phyloP scores from a whole-genome alignment of 2,329 filamentous ascomycete species.

The Akanthomyces dipterigenus region DNA sequence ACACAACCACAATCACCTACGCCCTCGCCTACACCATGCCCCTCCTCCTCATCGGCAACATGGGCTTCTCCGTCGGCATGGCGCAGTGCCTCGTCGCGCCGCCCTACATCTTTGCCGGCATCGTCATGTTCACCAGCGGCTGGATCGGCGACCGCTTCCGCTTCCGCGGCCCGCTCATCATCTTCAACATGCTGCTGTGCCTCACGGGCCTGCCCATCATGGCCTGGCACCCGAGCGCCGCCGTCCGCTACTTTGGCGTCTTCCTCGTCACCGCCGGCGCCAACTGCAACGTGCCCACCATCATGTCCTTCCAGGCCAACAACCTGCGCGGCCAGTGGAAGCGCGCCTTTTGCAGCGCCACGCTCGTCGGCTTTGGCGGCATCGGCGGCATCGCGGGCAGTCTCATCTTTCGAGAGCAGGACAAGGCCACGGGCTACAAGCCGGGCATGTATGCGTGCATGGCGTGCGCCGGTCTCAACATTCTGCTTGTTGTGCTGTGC shows the following conservation, averaged over 20 bases:
- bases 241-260: constrained; percentile 64
- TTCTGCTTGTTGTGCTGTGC: constrained; percentile 37
- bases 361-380: constrained; percentile 68
- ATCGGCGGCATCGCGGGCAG: constrained; percentile 72
- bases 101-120: constrained; percentile 58
- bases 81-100: constrained; percentile 68
- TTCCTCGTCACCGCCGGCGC: constrained; percentile 71
- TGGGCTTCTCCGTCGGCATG: constrained; percentile 57
- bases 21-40: constrained; percentile 74
- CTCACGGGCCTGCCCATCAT: constrained; percentile 67
- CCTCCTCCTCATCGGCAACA: constrained; percentile 57
- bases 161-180: constrained; percentile 58
- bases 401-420: constrained; percentile 60
- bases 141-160: constrained; percentile 62
- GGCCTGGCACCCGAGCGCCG: constrained; percentile 53
- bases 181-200: constrained; percentile 58
- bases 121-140: constrained; percentile 53
- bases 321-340: constrained; percentile 89
- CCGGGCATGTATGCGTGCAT: constrained; percentile 52
- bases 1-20: constrained; percentile 66
- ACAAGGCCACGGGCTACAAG: constrained; percentile 43
- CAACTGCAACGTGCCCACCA: constrained; percentile 69
- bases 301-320: constrained; percentile 77
- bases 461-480: constrained; percentile 38
- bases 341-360: constrained; percentile 70